Evolutionary conservation across 2,329 filamentous ascomycete genomes (phyloP), one percentile per base, ranked within the genome.

Genomic region (Pseudocercospora crystallina): DNA sequence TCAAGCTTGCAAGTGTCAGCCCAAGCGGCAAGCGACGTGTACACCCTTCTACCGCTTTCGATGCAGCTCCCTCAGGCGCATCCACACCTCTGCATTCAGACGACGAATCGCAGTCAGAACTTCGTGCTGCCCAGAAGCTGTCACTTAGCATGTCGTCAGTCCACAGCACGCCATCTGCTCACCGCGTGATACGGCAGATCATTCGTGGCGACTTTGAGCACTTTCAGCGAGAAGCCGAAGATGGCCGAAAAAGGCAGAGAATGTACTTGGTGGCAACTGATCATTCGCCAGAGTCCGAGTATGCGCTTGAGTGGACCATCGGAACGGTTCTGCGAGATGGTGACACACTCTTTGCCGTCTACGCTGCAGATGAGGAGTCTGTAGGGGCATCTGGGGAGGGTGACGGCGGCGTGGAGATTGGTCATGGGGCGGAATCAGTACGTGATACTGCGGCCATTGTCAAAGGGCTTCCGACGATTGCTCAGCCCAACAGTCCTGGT

Each of bases 191-290:
- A 20, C 86, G 90, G 14, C 94, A 95, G 55, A 88, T 97, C 53
- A 86, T 96, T 58, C 86, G 94, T 11, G 94, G 94, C 34, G 89
- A 97, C 60, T 96, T 89, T 66, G 74, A 75, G 43, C 81, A 83
- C 60, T 85, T 95, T 59, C 84, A 87, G 37, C 80, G 86, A 58
- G 84, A 91, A 63, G 88, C 88, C 0, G 85, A 91, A 49, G 86
- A 89, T 10, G 89, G 90, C 45, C 80, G 89, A 43, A 83, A 88
- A 43, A 83, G 88, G 46, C 81, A 92, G 54, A 82, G 94, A 46
- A 95, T 94, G 63, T 99, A 97, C 67, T 76, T 99, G 12, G 90
- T 96, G n/a, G 92, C 94, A 2, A 96, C 90, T 0, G 94, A 99
- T 70, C 75, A 97, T 3, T 96, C 91, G 61, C 89, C 94, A 33